Conservation (phyloP, 129 eudicot genomes). For the sunflower (Helianthus annuus) region HanXRQr2.0-SUNRISE NC_035436.2:65277235-65277734, state of each 20-base stretch:
- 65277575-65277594: slow-evolving; percentile 11
- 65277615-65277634: too few relatives aligned
- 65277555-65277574: slow-evolving; percentile 2
- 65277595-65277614: background rate
- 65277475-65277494: background rate
- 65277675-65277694: too few relatives aligned
- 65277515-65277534: background rate
- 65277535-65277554: slow-evolving; percentile 11
- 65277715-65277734: too few relatives aligned
- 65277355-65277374: background rate
- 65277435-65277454: too few relatives aligned
- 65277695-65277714: too few relatives aligned
- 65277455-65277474: background rate
- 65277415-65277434: too few relatives aligned
- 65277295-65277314: background rate
- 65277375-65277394: too few relatives aligned
- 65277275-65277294: background rate
- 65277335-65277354: too few relatives aligned
- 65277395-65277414: too few relatives aligned
- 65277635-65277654: too few relatives aligned
- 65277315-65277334: background rate
- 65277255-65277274: background rate
- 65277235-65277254: background rate
- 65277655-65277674: too few relatives aligned
- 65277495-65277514: background rate